These are phyloP conservation scores for Euphrasia arctica DNA, from an alignment of 305 asterid genomes.

Conservation along the genomic window DNA sequence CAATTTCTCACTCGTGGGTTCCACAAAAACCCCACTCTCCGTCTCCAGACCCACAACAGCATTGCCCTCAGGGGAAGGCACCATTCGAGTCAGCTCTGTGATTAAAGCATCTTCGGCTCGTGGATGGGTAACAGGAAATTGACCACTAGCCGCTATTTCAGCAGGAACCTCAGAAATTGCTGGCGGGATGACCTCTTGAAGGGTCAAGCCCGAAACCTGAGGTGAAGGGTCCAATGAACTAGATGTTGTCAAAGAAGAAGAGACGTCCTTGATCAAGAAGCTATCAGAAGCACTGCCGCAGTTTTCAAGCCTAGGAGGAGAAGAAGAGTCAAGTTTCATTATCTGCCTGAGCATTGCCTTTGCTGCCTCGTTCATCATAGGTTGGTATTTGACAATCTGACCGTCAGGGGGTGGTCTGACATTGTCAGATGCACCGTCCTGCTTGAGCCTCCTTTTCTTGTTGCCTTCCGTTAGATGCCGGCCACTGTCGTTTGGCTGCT, in stretches of 20 bases:
- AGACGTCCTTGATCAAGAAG: constrained; percentile 29
- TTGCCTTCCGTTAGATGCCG: constrained; percentile 55
- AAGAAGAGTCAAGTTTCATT: constrained; percentile 49
- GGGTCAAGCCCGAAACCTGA: neutral
- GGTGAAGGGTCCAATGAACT: constrained; percentile 43
- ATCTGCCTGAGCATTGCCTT: constrained; percentile 72
- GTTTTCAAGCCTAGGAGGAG: constrained; percentile 51
- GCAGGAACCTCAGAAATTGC: constrained; percentile 41
- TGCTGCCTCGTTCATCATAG: constrained; percentile 82
- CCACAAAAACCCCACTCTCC: constrained; percentile 33
- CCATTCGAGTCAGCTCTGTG: constrained; percentile 48
- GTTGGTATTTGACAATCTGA: constrained; percentile 82
- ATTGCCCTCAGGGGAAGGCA: constrained; percentile 29
- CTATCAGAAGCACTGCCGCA: constrained; percentile 29
- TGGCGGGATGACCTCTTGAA: constrained; percentile 55
- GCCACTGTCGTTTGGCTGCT: constrained; percentile 62
- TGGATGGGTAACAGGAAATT: constrained; percentile 21
- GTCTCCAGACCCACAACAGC: constrained; percentile 38
- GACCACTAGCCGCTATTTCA: constrained; percentile 1
- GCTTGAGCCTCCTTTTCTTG: constrained; percentile 81
- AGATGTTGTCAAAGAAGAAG: constrained; percentile 20
- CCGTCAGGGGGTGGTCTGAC: constrained; percentile 41
- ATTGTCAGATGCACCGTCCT: constrained; percentile 43
- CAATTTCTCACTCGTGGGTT: constrained; percentile 27
- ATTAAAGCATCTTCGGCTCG: constrained; percentile 31